A percentile compares a stretch with the other conserved stretches of the same genome.
phyloP scores from a whole-genome alignment of 441 rosid genomes.

The Arabidopsis hybrid region DNA sequence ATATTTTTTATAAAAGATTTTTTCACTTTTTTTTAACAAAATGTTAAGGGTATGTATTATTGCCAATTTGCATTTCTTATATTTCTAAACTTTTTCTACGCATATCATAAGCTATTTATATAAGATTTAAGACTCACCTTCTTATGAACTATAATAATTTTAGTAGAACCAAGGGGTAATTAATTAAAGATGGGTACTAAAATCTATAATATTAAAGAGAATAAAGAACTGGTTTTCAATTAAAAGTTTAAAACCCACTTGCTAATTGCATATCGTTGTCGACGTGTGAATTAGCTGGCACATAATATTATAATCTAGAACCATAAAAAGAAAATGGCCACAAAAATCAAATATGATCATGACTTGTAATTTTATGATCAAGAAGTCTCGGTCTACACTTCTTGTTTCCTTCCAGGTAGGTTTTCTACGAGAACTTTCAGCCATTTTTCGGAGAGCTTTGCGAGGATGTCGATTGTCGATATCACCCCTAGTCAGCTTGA shows the following conservation, averaged over 20 bases:
- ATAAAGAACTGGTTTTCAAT: neutral
- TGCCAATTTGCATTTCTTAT: neutral
- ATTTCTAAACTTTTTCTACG: neutral
- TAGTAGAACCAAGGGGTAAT: neutral
- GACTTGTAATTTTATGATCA: neutral
- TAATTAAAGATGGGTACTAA: neutral
- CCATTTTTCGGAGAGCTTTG: neutral
- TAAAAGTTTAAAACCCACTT: conserved; percentile 11
- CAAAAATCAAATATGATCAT: neutral
- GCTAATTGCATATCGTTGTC: conserved; percentile 20
- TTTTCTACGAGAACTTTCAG: neutral
- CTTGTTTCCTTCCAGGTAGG: neutral
- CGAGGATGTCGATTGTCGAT: neutral
- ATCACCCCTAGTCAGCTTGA: neutral
- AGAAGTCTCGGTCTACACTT: neutral
- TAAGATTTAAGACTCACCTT: neutral
- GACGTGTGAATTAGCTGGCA: conserved; percentile 37
- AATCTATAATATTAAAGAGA: neutral
- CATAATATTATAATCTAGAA: conserved; percentile 33
- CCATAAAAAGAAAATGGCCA: neutral
- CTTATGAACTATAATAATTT: no score
- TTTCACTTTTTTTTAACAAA: no score
- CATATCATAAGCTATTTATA: neutral
- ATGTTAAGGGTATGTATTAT: neutral
- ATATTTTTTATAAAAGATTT: no score